Conservation (phyloP, 371 early-diverging fungal genomes). For the Gilbertella persicaria region DNA sequence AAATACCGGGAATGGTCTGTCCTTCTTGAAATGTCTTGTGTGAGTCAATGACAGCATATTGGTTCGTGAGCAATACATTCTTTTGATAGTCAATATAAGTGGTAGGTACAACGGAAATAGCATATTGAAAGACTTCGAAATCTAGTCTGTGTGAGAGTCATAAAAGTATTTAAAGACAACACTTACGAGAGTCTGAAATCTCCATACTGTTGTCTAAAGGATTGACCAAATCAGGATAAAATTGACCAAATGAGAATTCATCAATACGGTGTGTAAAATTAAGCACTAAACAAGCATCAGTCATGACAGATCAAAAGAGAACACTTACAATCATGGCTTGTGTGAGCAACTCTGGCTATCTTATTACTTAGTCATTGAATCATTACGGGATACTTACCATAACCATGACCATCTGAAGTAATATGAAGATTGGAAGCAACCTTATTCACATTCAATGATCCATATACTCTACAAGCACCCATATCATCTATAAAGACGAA, state of each 20-base stretch:
- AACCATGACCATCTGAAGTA: constrained; percentile 90
- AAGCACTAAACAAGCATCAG: constrained; percentile 52
- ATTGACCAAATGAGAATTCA: constrained; percentile 84
- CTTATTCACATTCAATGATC: constrained; percentile 76
- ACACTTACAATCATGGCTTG: constrained; percentile 67
- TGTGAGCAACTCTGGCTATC: constrained; percentile 45
- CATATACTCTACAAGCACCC: constrained; percentile 77
- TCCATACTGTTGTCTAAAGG: constrained; percentile 86
- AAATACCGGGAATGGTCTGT: constrained; percentile 62
- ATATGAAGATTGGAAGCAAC: constrained; percentile 89
- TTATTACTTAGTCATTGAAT: neutral
- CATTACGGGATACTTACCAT: constrained; percentile 47
- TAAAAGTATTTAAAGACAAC: too few species aligned
- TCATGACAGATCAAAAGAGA: too few species aligned
- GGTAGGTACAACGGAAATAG: constrained; percentile 84
- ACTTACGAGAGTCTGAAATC: constrained; percentile 58
- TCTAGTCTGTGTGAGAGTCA: too few species aligned
- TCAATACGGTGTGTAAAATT: constrained; percentile 95
- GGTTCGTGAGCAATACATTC: constrained; percentile 74
- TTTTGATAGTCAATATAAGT: constrained; percentile 67
- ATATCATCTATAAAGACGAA: constrained; percentile 43
- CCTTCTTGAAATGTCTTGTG: constrained; percentile 50
- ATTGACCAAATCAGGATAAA: constrained; percentile 83
- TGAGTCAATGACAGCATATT: constrained; percentile 91
- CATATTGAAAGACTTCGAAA: constrained; percentile 81